A percentile compares a stretch with the other conserved stretches of the same genome.
These are phyloP conservation scores for Debaryomyces psychrophilus DNA, from an alignment of 1,139 yeast genomes.

Conservation along the genomic window DNA sequence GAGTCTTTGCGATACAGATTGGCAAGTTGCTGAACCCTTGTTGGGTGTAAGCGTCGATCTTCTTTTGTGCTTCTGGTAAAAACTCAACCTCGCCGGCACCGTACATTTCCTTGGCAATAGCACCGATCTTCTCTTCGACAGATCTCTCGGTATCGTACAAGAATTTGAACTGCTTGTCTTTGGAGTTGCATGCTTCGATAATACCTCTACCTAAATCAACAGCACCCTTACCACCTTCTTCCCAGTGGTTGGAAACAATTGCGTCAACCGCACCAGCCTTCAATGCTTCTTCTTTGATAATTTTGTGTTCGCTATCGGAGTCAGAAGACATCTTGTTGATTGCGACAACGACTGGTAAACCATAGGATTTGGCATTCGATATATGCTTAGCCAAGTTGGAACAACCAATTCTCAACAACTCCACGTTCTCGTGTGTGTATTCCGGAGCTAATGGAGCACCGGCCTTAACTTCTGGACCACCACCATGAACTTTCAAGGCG, in stretches of 20 bases:
- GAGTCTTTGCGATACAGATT: constrained; percentile 96
- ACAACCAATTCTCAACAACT: constrained; percentile 81
- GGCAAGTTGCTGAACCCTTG: constrained; percentile 95
- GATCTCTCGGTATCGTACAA: constrained; percentile 72
- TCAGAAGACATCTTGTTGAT: constrained; percentile 91
- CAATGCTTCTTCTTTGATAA: constrained; percentile 80
- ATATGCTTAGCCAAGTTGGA: constrained; percentile 92
- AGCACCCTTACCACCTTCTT: constrained; percentile 96
- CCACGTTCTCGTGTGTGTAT: constrained; percentile 84
- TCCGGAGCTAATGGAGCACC: constrained; percentile 89
- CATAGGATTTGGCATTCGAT: constrained; percentile 80
- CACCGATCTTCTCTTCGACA: constrained; percentile 80
- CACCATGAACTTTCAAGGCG: constrained; percentile 97
- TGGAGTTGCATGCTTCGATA: constrained; percentile 64
- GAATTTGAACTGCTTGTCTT: constrained; percentile 61
- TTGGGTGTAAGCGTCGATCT: constrained; percentile 78
- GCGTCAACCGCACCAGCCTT: constrained; percentile 97
- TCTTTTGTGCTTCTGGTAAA: constrained; percentile 79
- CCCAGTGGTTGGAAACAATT: constrained; percentile 96
- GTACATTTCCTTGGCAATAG: constrained; percentile 89
- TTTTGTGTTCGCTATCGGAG: constrained; percentile 78
- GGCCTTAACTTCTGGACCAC: constrained; percentile 97
- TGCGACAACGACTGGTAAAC: constrained; percentile 94
- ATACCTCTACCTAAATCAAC: constrained; percentile 85
- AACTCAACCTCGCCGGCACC: constrained; percentile 92